Evolutionary conservation across 768 basidiomycete genomes (phyloP).

Genomic region (Hygrophoropsis aurantiaca): DNA sequence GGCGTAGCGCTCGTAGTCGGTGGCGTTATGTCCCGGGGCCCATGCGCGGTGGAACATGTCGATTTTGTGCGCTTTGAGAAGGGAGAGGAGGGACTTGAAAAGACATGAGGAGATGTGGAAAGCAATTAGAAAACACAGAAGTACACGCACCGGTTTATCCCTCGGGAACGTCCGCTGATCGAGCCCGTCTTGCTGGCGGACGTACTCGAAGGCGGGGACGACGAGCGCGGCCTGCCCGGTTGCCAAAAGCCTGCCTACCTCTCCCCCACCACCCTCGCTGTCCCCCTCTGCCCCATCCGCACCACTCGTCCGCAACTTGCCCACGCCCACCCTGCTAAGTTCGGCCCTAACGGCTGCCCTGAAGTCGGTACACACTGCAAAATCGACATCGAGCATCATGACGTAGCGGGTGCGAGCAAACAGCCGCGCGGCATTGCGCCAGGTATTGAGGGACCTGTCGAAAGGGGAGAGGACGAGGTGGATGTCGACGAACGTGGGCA

Average conservation of each 20-base stretch:
- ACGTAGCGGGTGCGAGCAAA: slow-evolving; percentile 83
- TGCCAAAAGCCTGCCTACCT: slow-evolving; percentile 42
- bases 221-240: slow-evolving; percentile 72
- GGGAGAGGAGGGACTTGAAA: slow-evolving; percentile 51
- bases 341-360: slow-evolving; percentile 52
- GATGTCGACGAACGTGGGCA: slow-evolving; percentile 74
- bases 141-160: slow-evolving; percentile 57
- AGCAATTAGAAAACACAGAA: background rate
- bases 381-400: slow-evolving; percentile 92
- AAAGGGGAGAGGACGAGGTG: slow-evolving; percentile 83
- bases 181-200: slow-evolving; percentile 60
- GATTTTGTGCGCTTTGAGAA: slow-evolving; percentile 57
- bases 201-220: slow-evolving; percentile 83
- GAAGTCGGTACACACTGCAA: slow-evolving; percentile 82
- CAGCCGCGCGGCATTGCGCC: slow-evolving; percentile 83
- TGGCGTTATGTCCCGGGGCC: slow-evolving; percentile 78
- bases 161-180: slow-evolving; percentile 61
- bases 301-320: too few species aligned
- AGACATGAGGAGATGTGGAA: background rate
- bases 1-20: slow-evolving; percentile 73
- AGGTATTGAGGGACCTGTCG: slow-evolving; percentile 85
- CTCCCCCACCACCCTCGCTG: slow-evolving; percentile 8
- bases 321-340: too few species aligned
- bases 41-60: slow-evolving; percentile 79
- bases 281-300: slow-evolving; percentile 1